These are phyloP conservation scores for Pyropia haitanensis DNA, from an alignment of 23 red algal species.

Conservation along the genomic window DNA sequence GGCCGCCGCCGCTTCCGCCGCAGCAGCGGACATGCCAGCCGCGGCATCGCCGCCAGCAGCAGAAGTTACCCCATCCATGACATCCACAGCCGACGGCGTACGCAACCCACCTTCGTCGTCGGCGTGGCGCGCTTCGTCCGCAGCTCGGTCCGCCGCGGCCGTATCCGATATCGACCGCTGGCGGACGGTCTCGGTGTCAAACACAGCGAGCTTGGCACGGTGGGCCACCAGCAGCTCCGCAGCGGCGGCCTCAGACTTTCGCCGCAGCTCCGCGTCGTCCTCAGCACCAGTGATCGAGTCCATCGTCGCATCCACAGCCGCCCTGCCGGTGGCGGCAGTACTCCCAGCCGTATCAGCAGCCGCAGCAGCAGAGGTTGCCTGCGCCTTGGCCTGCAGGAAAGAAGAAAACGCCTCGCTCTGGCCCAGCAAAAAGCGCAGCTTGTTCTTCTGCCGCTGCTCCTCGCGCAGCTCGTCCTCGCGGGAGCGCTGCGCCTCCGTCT, in stretches of 20 bases:
- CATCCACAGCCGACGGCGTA: conserved; percentile 13
- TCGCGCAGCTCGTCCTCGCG: conserved; percentile 66
- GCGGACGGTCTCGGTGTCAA: conserved; percentile 42
- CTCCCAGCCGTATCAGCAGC: conserved; percentile 18
- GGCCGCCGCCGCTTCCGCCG: conserved; percentile 5
- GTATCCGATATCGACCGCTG: conserved; percentile 39
- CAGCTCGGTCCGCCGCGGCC: conserved; percentile 49
- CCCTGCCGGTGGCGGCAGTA: background rate
- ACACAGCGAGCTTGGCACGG: conserved; percentile 27
- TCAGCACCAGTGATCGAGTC: conserved; percentile 56
- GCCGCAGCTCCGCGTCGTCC: conserved; percentile 49
- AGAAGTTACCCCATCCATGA: conserved; percentile 37
- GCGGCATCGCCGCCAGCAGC: conserved; percentile 31
- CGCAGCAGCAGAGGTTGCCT: conserved; percentile 63
- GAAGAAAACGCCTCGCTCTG: conserved; percentile 76
- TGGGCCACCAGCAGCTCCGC: conserved; percentile 37
- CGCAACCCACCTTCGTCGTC: too few relatives aligned
- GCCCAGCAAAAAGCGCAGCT: conserved; percentile 75
- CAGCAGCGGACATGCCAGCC: conserved; percentile 25
- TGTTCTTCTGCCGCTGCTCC: conserved; percentile 79
- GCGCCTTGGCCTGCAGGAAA: conserved; percentile 66
- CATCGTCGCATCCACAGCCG: conserved; percentile 9
- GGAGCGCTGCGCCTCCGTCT: conserved; percentile 45
- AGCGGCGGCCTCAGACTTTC: conserved; percentile 33
- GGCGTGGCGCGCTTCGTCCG: background rate